Conservation (phyloP, 495 filamentous ascomycete genomes). For the Penicillium paradoxum region DNA sequence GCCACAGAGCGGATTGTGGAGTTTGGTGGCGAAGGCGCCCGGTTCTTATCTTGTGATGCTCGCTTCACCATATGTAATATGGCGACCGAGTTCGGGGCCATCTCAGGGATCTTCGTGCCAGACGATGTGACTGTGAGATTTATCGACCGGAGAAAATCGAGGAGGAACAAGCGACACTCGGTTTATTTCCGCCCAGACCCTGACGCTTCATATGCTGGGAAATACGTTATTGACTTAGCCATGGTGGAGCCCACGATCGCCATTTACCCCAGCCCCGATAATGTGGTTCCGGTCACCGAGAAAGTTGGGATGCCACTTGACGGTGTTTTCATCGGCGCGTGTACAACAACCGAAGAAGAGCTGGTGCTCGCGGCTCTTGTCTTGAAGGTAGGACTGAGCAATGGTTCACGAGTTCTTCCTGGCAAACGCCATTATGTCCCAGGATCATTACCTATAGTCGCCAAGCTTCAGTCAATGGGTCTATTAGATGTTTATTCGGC, state of each 20-base stretch:
- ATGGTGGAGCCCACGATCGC: background rate
- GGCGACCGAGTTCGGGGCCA: constrained; percentile 45
- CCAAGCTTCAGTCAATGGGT: constrained; percentile 27
- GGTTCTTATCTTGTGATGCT: constrained; percentile 37
- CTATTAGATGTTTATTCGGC: constrained; percentile 34
- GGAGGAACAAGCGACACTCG: background rate
- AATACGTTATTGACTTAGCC: background rate
- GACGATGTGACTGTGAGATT: constrained; percentile 29
- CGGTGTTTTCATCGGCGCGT: constrained; percentile 48
- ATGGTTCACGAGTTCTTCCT: constrained; percentile 18
- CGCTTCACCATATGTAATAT: constrained; percentile 49
- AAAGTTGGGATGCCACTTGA: constrained; percentile 29
- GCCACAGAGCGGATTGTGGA: constrained; percentile 43
- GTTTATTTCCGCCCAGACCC: background rate
- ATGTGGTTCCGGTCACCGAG: constrained; percentile 13
- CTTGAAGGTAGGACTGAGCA: constrained; percentile 31
- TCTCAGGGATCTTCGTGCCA: constrained; percentile 39
- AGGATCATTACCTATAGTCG: constrained; percentile 36
- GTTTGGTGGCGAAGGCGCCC: constrained; percentile 36
- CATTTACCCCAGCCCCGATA: background rate
- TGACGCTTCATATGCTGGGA: background rate
- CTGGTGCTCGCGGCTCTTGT: constrained; percentile 40
- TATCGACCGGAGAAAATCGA: constrained; percentile 19
- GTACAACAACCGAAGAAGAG: constrained; percentile 47
- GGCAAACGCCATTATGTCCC: constrained; percentile 39